Evolutionary conservation across 116 monocot species (phyloP), one percentile per base, ranked within the genome.

Genomic region (Dioscorea cayenensis): DNA sequence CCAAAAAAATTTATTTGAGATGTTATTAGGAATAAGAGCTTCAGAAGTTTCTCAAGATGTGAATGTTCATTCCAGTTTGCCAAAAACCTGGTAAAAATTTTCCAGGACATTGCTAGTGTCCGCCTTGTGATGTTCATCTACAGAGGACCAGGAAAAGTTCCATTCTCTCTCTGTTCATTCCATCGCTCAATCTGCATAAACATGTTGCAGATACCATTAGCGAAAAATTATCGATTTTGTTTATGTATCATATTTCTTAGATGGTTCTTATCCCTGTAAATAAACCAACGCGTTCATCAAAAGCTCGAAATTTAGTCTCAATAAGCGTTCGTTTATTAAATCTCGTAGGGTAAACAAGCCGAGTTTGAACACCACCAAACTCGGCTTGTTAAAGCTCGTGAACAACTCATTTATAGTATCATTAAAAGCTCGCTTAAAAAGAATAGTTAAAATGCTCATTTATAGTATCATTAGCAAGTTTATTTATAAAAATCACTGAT

Each of bases 141-240:
- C 36, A 94, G 28, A 25, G 94, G 89, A 60, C 94, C 94, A 28
- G 94, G 89, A 68, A 94, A 94, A 12, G 87, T 87, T 64, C 94
- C 94, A 63, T 85, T 89, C 70, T 90, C 87, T 66, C 90, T 85
- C 72, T 94, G 94, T 75, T 90, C 94, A 36, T 93, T 89, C 93
- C 89, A 92, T 48, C 89, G 79, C 19, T 93, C 86, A 2, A 93
- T 49, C 87, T 93, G 85, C 62, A 77, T 66, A 17, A 2, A 70
- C 22, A 55, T 55, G 55, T 19, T 55, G 16, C 5, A 16, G 18
- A 5, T 55, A 16, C 5, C 17, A 5, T 55, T 55, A 55, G 55
- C 2, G 55, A 55, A 55, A 55, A 16, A 55, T 55, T 19, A 32
- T 32, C 32, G 32, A 32, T 32, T 32, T 55, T 3, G 0, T 18